Evolutionary conservation across 2,329 filamentous ascomycete genomes (phyloP).

Genomic region (Colletotrichum australisinense): DNA sequence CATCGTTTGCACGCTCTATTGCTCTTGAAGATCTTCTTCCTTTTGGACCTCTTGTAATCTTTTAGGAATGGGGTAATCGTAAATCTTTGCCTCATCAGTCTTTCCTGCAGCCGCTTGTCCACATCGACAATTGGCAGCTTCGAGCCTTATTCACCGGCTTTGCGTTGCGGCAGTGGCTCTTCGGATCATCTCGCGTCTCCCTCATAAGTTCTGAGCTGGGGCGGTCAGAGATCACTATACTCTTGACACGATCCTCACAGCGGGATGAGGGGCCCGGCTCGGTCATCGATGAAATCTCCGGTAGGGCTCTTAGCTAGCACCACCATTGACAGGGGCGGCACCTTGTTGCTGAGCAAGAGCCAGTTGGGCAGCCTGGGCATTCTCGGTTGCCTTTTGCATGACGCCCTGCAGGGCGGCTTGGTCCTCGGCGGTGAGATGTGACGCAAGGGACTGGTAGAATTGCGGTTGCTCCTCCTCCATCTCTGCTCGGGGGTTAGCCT

Average conservation of each 20-base stretch:
- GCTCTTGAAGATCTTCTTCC: slow-evolving; percentile 35
- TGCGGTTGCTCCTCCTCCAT: slow-evolving; percentile 92
- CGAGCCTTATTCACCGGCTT: slow-evolving; percentile 22
- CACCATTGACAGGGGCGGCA: slow-evolving; percentile 37
- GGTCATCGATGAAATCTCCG: slow-evolving; percentile 35
- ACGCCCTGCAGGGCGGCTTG: slow-evolving; percentile 84
- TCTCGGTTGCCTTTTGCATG: slow-evolving; percentile 70
- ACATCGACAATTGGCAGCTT: slow-evolving; percentile 29
- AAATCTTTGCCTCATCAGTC: slow-evolving; percentile 36
- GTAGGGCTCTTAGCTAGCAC: slow-evolving; percentile 36
- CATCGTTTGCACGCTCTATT: slow-evolving; percentile 37
- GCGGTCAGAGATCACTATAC: slow-evolving; percentile 12
- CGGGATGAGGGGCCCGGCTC: slow-evolving; percentile 33
- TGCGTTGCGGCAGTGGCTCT: slow-evolving; percentile 29
- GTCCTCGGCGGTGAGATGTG: slow-evolving; percentile 83
- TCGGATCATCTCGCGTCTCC: slow-evolving; percentile 36
- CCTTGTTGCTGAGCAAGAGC: slow-evolving; percentile 41
- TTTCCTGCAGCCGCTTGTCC: slow-evolving; percentile 31
- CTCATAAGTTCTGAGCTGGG: slow-evolving; percentile 26
- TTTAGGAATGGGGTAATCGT: slow-evolving; percentile 32
- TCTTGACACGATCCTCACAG: slow-evolving; percentile 11
- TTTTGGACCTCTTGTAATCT: slow-evolving; percentile 34
- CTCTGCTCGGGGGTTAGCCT: slow-evolving; percentile 60
- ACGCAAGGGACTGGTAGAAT: slow-evolving; percentile 84
- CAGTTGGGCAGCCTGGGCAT: slow-evolving; percentile 48